Evolutionary conservation across 2,329 filamentous ascomycete genomes (phyloP).

Genomic region (Sporothrix variecibatus): DNA sequence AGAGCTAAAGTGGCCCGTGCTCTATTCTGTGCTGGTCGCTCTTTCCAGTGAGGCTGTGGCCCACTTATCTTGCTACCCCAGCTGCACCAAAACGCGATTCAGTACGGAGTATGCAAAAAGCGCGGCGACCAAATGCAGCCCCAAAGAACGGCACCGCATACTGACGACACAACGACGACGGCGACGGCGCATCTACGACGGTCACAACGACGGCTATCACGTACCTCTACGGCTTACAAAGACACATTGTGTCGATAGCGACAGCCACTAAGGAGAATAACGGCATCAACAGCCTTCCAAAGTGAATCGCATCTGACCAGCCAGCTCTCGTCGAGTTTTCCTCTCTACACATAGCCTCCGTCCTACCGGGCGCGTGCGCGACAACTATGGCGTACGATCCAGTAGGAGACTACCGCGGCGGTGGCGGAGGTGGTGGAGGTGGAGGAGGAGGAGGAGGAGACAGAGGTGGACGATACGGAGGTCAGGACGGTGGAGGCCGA

Average conservation of each 20-base stretch:
- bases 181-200: background rate
- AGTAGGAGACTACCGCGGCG: conserved; percentile 30
- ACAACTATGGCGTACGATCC: conserved; percentile 33
- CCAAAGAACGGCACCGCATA: background rate
- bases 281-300: background rate
- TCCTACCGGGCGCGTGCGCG: conserved; percentile 24
- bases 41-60: background rate
- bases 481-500: background rate
- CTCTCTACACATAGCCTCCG: conserved; percentile 6
- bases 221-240: background rate
- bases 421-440: conserved; percentile 28
- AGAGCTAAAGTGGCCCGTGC: conserved; percentile 6
- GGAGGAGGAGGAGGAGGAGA: background rate
- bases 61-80: background rate
- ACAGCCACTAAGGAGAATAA: too few relatives aligned
- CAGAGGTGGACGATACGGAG: conserved; percentile 7
- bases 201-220: background rate
- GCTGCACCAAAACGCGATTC: conserved; percentile 15
- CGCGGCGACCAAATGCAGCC: conserved; percentile 13
- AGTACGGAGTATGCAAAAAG: conserved; percentile 11
- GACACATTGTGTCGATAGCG: background rate
- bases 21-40: background rate
- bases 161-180: background rate
- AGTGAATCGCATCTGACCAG: background rate
- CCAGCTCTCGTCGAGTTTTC: background rate